phyloP scores from a whole-genome alignment of 129 eudicot genomes.

The Centaurea solstitialis region DNA sequence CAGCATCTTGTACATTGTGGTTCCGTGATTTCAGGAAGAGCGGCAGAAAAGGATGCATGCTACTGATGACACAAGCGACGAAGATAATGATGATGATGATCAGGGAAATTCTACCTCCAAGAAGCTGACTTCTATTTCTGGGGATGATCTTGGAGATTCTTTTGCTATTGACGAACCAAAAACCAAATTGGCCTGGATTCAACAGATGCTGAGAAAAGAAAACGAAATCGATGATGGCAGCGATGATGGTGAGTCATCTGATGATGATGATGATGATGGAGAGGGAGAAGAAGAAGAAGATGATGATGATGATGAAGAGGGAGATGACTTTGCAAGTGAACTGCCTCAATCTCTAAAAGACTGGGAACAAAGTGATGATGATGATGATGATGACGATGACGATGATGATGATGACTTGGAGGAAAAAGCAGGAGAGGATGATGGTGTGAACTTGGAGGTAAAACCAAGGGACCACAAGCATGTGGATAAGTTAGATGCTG shows the following conservation, averaged over 20 bases:
- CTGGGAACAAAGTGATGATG: constrained; percentile 99
- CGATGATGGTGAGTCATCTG: constrained; percentile 41
- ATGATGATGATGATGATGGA: constrained; percentile 48
- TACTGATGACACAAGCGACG: constrained; percentile 72
- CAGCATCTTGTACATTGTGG: constrained; percentile 16
- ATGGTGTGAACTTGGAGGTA: constrained; percentile 15
- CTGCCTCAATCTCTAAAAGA: constrained; percentile 62
- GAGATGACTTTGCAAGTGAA: constrained; percentile 28
- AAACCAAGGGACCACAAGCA: constrained; percentile 20
- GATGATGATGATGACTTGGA: constrained; percentile 37
- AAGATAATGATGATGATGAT: constrained; percentile 63
- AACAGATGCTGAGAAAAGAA: constrained; percentile 50
- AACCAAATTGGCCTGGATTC: constrained; percentile 70
- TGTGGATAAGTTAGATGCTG: constrained; percentile 22
- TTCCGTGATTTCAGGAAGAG: constrained; percentile 55
- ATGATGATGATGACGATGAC: constrained; percentile 63
- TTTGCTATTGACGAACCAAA: constrained; percentile 53
- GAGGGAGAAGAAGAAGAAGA: constrained; percentile 40
- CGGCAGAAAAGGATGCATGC: constrained; percentile 85
- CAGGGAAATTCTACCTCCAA: constrained; percentile 38
- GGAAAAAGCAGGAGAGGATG: constrained; percentile 44
- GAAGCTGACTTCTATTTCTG: constrained; percentile 61
- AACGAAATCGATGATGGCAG: constrained; percentile 48
- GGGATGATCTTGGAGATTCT: constrained; percentile 97
- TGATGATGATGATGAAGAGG: constrained; percentile 31